These are phyloP conservation scores for Trifolium subterraneum DNA, from an alignment of 306 rosid species.

Conservation along the genomic window DNA sequence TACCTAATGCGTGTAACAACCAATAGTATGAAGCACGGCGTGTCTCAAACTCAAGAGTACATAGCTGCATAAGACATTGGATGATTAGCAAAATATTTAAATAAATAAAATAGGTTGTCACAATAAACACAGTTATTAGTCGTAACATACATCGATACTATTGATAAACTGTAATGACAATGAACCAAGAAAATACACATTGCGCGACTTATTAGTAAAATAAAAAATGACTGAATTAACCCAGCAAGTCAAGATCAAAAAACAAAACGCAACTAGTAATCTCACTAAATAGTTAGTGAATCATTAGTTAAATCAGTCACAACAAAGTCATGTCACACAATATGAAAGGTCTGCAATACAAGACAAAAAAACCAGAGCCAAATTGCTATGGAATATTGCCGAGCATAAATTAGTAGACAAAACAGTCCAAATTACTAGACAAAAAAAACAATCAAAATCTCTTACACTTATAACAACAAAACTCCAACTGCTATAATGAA, in stretches of 20 bases:
- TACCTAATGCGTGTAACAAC: conserved; percentile 75
- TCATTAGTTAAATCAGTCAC: not conserved
- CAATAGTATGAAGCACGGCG: conserved; percentile 98
- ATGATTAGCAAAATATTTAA: conserved; percentile 13
- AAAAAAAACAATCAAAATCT: conserved; percentile 13
- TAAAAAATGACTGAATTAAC: not conserved
- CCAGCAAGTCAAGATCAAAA: conserved; percentile 1
- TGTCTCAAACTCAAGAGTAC: conserved; percentile 98
- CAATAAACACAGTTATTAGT: not conserved
- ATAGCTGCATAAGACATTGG: conserved; percentile 62
- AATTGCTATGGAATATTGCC: not conserved
- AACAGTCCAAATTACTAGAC: not conserved
- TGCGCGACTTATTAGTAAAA: not conserved
- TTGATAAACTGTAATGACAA: not conserved
- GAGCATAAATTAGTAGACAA: not conserved
- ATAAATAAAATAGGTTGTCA: not conserved
- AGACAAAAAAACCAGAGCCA: conserved; percentile 6
- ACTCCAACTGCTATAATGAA: conserved; percentile 3
- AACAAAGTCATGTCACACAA: not conserved
- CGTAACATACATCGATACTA: conserved; percentile 9
- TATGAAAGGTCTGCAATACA: not conserved
- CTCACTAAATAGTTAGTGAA: conserved; percentile 3
- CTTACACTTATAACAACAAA: conserved; percentile 5
- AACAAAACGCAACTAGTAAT: conserved; percentile 7
- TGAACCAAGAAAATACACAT: not conserved